Conservation (phyloP, 2,329 filamentous ascomycete species). For the Talaromyces funiculosus region DNA sequence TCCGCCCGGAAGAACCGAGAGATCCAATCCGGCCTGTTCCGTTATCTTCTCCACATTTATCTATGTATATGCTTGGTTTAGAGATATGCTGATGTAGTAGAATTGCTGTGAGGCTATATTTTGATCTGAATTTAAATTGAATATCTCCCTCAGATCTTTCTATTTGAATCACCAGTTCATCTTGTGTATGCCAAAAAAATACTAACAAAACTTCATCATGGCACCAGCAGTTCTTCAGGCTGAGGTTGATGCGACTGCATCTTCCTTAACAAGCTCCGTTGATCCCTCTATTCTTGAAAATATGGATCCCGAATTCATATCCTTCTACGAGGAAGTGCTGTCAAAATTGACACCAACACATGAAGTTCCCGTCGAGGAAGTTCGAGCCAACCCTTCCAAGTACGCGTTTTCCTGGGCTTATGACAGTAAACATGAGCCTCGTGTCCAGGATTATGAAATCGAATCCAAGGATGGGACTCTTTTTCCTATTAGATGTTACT, state of each 20-base stretch:
- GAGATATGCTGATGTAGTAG: not conserved
- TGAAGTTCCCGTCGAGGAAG: slow-evolving; percentile 37
- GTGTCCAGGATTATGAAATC: not conserved
- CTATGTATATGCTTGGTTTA: not conserved
- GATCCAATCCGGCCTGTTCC: not conserved
- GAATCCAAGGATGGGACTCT: not conserved
- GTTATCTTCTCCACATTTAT: not conserved
- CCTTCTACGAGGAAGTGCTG: not conserved
- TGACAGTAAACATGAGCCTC: not conserved
- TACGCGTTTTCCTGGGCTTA: slow-evolving; percentile 20
- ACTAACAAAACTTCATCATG: not conserved
- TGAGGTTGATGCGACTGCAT: not conserved
- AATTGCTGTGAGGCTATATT: not conserved
- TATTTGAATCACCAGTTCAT: not conserved
- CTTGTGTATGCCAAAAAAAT: not conserved
- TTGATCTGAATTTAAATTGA: not conserved
- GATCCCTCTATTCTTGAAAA: not conserved
- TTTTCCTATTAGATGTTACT: not conserved
- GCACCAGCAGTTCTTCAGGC: not conserved
- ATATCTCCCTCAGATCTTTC: not conserved
- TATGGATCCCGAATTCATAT: slow-evolving; percentile 1
- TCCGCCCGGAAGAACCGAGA: not conserved
- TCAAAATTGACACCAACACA: slow-evolving; percentile 24
- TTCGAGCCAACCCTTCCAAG: slow-evolving; percentile 35
- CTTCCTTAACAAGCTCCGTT: not conserved